Evolutionary conservation across 306 rosid genomes (phyloP).

Genomic region (Elaeagnus macrophylla): DNA sequence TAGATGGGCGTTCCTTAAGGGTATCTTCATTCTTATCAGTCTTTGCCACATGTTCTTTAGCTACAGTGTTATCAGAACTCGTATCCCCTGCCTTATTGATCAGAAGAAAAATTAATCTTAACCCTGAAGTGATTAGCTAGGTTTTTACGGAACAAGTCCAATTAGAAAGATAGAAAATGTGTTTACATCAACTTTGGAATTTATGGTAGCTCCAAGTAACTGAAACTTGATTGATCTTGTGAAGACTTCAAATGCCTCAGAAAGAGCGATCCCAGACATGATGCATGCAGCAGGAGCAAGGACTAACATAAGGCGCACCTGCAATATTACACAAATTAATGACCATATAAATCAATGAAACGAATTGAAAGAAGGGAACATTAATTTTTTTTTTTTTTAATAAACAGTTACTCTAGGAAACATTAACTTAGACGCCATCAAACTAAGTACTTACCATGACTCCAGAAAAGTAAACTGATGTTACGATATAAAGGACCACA

Average conservation of each 20-base stretch:
- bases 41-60: constrained; percentile 44
- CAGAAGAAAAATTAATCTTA: constrained; percentile 14
- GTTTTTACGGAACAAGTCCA: constrained; percentile 14
- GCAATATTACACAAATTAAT: constrained; percentile 24
- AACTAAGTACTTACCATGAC: constrained; percentile 73
- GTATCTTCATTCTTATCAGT: constrained; percentile 55
- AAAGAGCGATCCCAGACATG: constrained; percentile 94
- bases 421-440: constrained; percentile 9
- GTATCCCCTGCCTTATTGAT: constrained; percentile 53
- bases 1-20: constrained; percentile 68
- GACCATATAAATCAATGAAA: constrained; percentile 13
- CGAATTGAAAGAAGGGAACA: constrained; percentile 9
- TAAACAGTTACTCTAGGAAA: no score
- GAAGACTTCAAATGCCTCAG: constrained; percentile 91
- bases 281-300: constrained; percentile 99
- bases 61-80: constrained; percentile 38
- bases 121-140: constrained; percentile 15
- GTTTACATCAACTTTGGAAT: constrained; percentile 45
- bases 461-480: constrained; percentile 90
- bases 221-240: constrained; percentile 89
- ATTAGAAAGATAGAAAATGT: constrained; percentile 10
- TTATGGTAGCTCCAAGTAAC: constrained; percentile 45
- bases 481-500: constrained; percentile 74
- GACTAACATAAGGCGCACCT: constrained; percentile 98
- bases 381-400: no score